Evolutionary conservation across 164 flowering plant species (phyloP).

Genomic region (Piper longum): DNA sequence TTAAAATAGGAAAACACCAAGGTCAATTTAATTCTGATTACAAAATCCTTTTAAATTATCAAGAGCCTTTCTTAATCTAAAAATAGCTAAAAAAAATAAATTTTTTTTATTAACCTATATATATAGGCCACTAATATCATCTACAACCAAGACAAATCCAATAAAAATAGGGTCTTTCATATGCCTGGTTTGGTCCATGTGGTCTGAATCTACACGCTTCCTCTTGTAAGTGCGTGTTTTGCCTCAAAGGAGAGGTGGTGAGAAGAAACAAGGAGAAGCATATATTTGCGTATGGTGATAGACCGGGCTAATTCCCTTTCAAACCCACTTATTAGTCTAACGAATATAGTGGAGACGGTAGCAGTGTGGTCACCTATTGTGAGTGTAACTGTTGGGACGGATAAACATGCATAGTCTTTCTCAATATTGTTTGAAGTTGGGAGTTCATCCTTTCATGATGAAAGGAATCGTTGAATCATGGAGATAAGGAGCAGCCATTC

Average conservation of each 20-base stretch:
- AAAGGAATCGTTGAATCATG: conserved; percentile 87
- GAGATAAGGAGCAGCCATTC: conserved; percentile 68
- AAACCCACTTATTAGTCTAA: background rate
- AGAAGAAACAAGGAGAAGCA: background rate
- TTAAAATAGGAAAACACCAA: too few relatives aligned
- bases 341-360: background rate
- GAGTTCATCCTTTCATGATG: conserved; percentile 73
- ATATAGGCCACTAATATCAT: too few relatives aligned
- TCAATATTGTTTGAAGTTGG: background rate
- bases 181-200: background rate
- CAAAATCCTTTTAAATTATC: too few relatives aligned
- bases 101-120: too few relatives aligned
- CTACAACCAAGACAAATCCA: too few relatives aligned
- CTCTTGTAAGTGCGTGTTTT: background rate
- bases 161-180: too few relatives aligned
- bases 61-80: too few relatives aligned
- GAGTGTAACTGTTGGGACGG: background rate
- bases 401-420: background rate
- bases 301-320: background rate
- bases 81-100: too few relatives aligned
- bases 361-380: background rate
- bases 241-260: background rate
- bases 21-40: too few relatives aligned
- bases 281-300: background rate
- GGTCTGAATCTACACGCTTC: background rate